Conservation (phyloP, 1,284 basidiomycete species). For the Trametes hirsuta region DNA sequence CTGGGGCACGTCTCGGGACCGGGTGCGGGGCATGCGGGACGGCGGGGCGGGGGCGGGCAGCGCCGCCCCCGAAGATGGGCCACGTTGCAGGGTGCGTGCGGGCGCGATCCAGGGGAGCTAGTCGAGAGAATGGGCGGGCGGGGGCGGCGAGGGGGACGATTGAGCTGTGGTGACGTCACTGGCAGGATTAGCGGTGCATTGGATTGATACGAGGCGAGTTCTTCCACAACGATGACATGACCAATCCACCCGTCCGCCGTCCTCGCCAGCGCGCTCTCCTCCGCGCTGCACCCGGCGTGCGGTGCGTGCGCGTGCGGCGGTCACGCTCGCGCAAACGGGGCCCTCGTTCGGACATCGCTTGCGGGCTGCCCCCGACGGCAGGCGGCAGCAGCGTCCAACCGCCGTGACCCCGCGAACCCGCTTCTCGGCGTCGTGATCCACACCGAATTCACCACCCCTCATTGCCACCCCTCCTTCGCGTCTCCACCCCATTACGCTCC, state of each 20-base stretch:
- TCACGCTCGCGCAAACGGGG: background rate
- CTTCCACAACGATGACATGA: slow-evolving; percentile 11
- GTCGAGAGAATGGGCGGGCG: background rate
- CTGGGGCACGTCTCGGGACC: background rate
- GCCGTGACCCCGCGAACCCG: slow-evolving; percentile 1
- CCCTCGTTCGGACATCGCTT: background rate
- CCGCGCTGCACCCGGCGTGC: background rate
- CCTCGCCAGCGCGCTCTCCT: background rate
- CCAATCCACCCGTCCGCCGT: slow-evolving; percentile 1
- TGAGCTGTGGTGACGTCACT: slow-evolving; percentile 21
- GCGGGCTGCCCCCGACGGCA: background rate
- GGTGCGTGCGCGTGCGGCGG: background rate
- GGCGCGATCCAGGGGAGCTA: background rate
- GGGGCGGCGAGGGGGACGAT: background rate
- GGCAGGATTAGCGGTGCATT: slow-evolving; percentile 17
- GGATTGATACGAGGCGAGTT: slow-evolving; percentile 7
- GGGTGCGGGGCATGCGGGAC: background rate
- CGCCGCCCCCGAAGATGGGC: background rate
- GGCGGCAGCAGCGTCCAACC: background rate
- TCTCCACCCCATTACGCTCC: slow-evolving; percentile 27
- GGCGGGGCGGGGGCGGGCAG: background rate
- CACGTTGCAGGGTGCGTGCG: slow-evolving; percentile 16
- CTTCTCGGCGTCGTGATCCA: slow-evolving; percentile 20
- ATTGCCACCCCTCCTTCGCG: slow-evolving; percentile 16
- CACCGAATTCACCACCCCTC: slow-evolving; percentile 12